These are phyloP conservation scores for Bocquillonia castaneifolia DNA, from an alignment of 441 rosid genomes.

Conservation along the genomic window DNA sequence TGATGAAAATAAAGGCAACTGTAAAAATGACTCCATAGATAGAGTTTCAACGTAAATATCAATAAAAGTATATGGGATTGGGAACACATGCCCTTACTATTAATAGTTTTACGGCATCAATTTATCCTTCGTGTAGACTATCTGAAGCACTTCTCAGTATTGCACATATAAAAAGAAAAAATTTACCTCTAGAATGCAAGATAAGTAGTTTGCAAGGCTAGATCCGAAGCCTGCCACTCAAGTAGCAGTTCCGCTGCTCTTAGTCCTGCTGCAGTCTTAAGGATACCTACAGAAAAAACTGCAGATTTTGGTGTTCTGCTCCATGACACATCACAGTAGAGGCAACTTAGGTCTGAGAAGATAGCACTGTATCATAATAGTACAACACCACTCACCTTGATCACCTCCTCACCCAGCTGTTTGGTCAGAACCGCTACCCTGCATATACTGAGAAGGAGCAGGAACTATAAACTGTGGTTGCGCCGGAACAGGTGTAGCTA, in stretches of 20 bases:
- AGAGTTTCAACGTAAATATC: background rate
- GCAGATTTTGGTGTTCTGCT: background rate
- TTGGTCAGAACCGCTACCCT: constrained; percentile 80
- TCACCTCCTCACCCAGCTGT: constrained; percentile 66
- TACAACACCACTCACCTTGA: constrained; percentile 36
- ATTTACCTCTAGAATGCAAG: constrained; percentile 81
- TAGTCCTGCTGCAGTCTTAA: constrained; percentile 75
- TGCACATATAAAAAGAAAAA: background rate
- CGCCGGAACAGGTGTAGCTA: constrained; percentile 46
- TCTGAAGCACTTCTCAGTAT: background rate
- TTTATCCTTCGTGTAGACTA: background rate
- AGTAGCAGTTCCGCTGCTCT: constrained; percentile 78
- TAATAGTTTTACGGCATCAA: background rate
- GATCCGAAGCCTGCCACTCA: constrained; percentile 74
- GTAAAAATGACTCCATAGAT: background rate
- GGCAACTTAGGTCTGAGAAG: constrained; percentile 7
- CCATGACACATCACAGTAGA: background rate
- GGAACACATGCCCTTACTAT: background rate
- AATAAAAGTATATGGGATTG: background rate
- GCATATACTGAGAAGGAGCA: constrained; percentile 65
- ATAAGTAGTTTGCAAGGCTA: constrained; percentile 73
- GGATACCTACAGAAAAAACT: constrained; percentile 46
- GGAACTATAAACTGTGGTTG: constrained; percentile 67
- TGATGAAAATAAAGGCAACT: no score
- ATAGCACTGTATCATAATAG: background rate